phyloP scores from a whole-genome alignment of 2,329 filamentous ascomycete genomes.

The Ophiostoma pallidulum region DNA sequence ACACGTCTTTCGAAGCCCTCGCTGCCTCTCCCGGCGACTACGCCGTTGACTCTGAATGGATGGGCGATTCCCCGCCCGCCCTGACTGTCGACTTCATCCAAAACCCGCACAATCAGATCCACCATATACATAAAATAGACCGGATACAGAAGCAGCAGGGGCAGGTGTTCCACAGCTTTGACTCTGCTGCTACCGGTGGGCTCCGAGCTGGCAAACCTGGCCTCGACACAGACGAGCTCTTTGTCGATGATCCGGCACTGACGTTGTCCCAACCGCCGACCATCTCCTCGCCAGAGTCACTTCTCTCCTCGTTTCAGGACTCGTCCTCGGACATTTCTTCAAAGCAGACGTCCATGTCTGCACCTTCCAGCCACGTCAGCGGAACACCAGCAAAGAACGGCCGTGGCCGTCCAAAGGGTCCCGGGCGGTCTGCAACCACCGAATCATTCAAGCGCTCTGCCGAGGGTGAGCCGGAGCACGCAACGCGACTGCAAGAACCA shows the following conservation, averaged over 20 bases:
- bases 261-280: conserved; percentile 9
- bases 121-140: conserved; percentile 8
- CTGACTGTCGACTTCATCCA: conserved; percentile 18
- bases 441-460: neutral
- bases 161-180: neutral
- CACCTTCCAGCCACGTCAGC: conserved; percentile 12
- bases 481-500: neutral
- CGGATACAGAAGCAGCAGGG: neutral
- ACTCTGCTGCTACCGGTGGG: neutral
- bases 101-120: conserved; percentile 12
- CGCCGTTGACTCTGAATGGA: conserved; percentile 19
- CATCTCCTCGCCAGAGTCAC: conserved; percentile 18
- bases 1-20: conserved; percentile 18
- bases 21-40: conserved; percentile 17
- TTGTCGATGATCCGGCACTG: conserved; percentile 12
- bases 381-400: conserved; percentile 10
- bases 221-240: conserved; percentile 4
- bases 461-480: neutral
- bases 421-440: neutral
- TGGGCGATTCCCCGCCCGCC: conserved; percentile 18
- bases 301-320: conserved; percentile 31
- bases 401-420: conserved; percentile 22
- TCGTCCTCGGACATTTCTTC: conserved; percentile 40
- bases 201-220: neutral
- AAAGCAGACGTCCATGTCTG: conserved; percentile 17